Base-by-base conservation (phyloP, 768 basidiomycete species). In the Naganishia vishniacii region DNA sequence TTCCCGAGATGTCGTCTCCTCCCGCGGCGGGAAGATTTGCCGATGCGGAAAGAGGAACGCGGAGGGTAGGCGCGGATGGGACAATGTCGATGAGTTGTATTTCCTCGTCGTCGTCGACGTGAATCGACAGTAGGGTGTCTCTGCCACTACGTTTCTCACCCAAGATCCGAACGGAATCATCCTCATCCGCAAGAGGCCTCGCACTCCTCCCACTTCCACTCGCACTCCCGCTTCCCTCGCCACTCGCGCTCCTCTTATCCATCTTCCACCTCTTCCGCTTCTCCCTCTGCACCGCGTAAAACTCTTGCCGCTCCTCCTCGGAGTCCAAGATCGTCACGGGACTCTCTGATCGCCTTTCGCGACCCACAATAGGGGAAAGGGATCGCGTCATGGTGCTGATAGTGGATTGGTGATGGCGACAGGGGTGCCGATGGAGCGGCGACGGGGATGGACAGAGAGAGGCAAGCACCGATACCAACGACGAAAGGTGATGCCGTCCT, bases 241-340 rank as follows among this genome's bases (percentile, higher is more conserved):
- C 53, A 56, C 53, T 56, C 37, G 18, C 32, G 31, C 32, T 51
- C 32, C 53, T 20, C 23, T 31, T 56, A 16, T 56, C 53, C n/a
- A 37, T 32, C 53, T 56, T 56, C 9, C 53, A 8, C 16, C 40
- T 56, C 28, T 34, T 7, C 20, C 53, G 32, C 16, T 56, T 56
- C 9, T 56, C 53, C 37, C 53, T 26, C 53, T 56, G 53, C 18
- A 56, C 18, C 34, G 34, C 25, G 37, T 56, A 56, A 16, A 56
- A 56, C 37, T 56, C 20, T 20, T 56, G 31, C 25, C 53, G 32
- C 15, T 56, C 53, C n/a, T 56, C 53, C 15, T 56, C 53, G 1
- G 53, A 56, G n/a, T 56, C 53, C 3, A 56, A 23, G 20, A 56
- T 37, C 53, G 53, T 56, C 13, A 40, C 32, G 53, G 53, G 53